Evolutionary conservation across 441 rosid species (phyloP).

Genomic region (Erodium trifolium): DNA sequence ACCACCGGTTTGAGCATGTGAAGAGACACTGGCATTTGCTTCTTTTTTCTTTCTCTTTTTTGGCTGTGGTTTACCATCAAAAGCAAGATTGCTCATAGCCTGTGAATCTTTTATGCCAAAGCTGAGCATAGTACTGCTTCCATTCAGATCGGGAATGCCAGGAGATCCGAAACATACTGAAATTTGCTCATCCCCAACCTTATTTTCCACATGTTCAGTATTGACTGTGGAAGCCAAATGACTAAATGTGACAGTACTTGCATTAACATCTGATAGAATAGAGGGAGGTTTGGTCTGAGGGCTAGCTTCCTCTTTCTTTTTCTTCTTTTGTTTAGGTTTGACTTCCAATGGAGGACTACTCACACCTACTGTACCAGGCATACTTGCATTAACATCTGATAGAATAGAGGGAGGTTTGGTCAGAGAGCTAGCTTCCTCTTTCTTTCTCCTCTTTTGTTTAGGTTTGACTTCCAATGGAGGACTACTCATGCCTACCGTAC

Average conservation of each 20-base stretch:
- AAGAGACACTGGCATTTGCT: constrained; percentile 14
- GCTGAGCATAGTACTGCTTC: constrained; percentile 24
- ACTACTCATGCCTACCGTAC: constrained; percentile 18
- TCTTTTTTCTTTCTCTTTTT: constrained; percentile 29
- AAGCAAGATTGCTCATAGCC: constrained; percentile 16
- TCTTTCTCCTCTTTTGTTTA: constrained; percentile 31
- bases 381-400: constrained; percentile 32
- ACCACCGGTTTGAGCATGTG: constrained; percentile 15
- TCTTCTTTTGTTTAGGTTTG: constrained; percentile 27
- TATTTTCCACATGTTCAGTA: constrained; percentile 21
- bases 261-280: background rate
- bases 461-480: constrained; percentile 11
- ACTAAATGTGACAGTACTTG: constrained; percentile 17
- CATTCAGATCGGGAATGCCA: constrained; percentile 59
- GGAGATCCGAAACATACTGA: constrained; percentile 18
- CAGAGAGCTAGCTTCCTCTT: constrained; percentile 12
- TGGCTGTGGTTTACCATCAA: constrained; percentile 16
- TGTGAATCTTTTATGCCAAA: constrained; percentile 20
- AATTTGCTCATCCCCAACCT: constrained; percentile 17
- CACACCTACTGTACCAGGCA: constrained; percentile 20
- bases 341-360: constrained; percentile 15
- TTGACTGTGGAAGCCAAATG: constrained; percentile 18
- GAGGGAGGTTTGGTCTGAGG: background rate
- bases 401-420: constrained; percentile 29
- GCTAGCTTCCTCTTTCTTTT: constrained; percentile 22